These are phyloP conservation scores for Capsicum baccatum DNA, from an alignment of 257 asterid species.

Conservation along the genomic window DNA sequence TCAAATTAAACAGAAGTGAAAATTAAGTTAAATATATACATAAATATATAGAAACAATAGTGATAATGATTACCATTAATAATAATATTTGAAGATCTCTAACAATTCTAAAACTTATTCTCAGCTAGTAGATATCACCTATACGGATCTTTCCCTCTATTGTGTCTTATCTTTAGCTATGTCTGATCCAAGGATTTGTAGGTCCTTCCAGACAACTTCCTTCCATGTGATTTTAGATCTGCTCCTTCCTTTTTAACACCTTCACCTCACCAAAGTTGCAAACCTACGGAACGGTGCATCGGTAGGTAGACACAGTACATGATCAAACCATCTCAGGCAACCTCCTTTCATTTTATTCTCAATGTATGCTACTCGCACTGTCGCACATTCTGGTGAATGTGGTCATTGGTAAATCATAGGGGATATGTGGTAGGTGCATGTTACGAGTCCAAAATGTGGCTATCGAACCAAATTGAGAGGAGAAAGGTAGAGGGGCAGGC, in stretches of 20 bases:
- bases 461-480: background rate
- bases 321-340: background rate
- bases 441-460: background rate
- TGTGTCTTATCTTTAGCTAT: background rate
- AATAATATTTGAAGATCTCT: background rate
- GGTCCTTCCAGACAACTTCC: too few relatives aligned
- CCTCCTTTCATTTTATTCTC: background rate
- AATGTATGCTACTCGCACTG: background rate
- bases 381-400: background rate
- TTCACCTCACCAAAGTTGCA: background rate
- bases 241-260: background rate
- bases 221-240: too few relatives aligned
- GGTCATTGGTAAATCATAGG: conserved; percentile 1
- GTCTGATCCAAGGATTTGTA: too few relatives aligned
- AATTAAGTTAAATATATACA: background rate
- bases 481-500: background rate
- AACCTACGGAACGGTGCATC: background rate
- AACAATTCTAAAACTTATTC: background rate
- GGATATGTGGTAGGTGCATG: background rate
- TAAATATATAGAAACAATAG: background rate
- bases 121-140: background rate
- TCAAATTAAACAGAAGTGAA: background rate
- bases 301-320: background rate
- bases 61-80: background rate
- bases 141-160: background rate